Percentiles rank a stretch among this genome's conserved stretches.
Conservation (phyloP, 2,329 filamentous ascomycete species). For the Paracoccidioides brasiliensis region DNA sequence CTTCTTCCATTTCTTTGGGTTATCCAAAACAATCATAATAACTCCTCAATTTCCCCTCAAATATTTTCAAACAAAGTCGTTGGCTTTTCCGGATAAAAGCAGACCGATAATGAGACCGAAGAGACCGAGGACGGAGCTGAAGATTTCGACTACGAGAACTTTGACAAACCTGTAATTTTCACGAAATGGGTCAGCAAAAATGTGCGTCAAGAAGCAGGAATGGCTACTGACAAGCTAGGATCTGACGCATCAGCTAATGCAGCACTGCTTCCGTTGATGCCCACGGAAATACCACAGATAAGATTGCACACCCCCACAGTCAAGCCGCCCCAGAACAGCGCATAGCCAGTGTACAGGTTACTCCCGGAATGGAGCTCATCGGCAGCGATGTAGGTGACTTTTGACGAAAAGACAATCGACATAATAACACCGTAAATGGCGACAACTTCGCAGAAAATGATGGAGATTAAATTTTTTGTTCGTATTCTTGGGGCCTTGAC, state of each 20-base stretch:
- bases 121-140: conserved; percentile 90
- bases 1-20: not conserved
- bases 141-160: conserved; percentile 97
- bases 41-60: not conserved
- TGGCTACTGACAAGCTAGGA: conserved; percentile 57
- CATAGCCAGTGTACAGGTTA: conserved; percentile 89
- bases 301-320: conserved; percentile 94
- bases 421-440: conserved; percentile 99
- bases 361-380: conserved; percentile 57
- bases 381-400: conserved; percentile 54
- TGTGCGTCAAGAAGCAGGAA: not conserved
- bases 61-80: conserved; percentile 45
- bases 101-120: conserved; percentile 94
- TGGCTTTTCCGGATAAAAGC: conserved; percentile 70
- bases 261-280: conserved; percentile 95
- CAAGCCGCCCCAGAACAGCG: conserved; percentile 88
- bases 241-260: conserved; percentile 93
- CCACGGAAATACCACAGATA: conserved; percentile 89
- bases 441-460: conserved; percentile 99
- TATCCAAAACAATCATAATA: not conserved
- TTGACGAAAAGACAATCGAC: conserved; percentile 94
- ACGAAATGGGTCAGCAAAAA: conserved; percentile 9
- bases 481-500: conserved; percentile 94
- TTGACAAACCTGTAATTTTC: conserved; percentile 67
- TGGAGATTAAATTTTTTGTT: conserved; percentile 98